Percentiles rank a stretch among this genome's conserved stretches.
Evolutionary conservation across 2,329 filamentous ascomycete genomes (phyloP).

Genomic region (Fusarium dlaminii): DNA sequence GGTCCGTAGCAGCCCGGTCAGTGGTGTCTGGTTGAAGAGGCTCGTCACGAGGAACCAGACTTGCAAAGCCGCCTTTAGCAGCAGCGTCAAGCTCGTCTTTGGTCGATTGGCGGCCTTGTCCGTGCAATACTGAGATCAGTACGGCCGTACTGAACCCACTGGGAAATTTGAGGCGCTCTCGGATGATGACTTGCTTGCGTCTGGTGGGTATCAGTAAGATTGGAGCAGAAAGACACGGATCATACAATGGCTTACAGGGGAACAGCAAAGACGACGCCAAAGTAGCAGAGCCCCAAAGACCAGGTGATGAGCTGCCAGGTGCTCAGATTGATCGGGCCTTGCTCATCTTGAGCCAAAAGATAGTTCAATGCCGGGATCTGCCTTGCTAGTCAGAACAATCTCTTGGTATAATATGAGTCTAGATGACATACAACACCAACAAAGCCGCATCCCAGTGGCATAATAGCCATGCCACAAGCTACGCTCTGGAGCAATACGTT

Average conservation of each 20-base stretch:
- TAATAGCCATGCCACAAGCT: constrained; percentile 93
- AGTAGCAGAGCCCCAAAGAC: constrained; percentile 93
- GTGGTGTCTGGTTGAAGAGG: constrained; percentile 33
- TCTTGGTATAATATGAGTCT: neutral
- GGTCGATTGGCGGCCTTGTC: constrained; percentile 53
- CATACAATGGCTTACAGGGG: constrained; percentile 65
- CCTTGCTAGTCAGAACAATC: neutral
- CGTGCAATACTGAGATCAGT: constrained; percentile 90
- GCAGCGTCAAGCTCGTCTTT: constrained; percentile 49
- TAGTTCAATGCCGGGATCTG: constrained; percentile 90
- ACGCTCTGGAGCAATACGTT: constrained; percentile 98
- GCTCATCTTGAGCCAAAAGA: constrained; percentile 79
- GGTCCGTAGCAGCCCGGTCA: constrained; percentile 36
- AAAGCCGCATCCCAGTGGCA: constrained; percentile 95
- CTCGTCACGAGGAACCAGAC: constrained; percentile 50
- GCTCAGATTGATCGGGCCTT: constrained; percentile 77
- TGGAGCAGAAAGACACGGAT: neutral
- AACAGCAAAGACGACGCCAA: constrained; percentile 96
- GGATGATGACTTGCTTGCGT: constrained; percentile 88
- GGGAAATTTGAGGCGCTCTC: constrained; percentile 92
- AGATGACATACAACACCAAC: constrained; percentile 75
- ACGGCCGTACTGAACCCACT: constrained; percentile 95
- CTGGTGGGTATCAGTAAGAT: constrained; percentile 44
- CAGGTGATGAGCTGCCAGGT: constrained; percentile 85
- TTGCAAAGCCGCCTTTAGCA: constrained; percentile 54